Evolutionary conservation across 2,329 filamentous ascomycete species (phyloP), one percentile per base, ranked within the genome.

Genomic region (Botrytis deweyae): DNA sequence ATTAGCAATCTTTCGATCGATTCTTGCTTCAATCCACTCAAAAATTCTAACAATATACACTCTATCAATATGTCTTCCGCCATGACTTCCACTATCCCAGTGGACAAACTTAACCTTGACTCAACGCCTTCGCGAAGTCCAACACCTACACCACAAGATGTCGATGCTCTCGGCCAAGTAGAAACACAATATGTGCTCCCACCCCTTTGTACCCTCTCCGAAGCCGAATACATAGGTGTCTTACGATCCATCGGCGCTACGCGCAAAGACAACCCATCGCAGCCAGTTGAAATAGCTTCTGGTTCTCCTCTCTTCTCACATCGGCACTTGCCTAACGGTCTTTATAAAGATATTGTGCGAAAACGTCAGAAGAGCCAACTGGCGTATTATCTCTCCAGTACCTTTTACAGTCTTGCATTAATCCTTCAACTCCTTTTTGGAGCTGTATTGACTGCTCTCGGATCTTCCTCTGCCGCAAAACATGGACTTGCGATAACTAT

Each of bases 371-470:
- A 66, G 0, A 71, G 65, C 12, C 74, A 77, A 64, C 72, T 75
- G 22, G 62, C 74, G 44, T 79, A 78, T 69, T 76, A 76, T 58
- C 44, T 77, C 40, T 76, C 70, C 42, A 73, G 75, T 9, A 63
- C 74, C 14, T 52, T 78, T 62, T 78, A 77, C 68, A 78, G 77
- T 44, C 29, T 67, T 4, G 61, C 72, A 22, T 58, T 80, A 10
- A 67, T 80, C 40, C 61, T 77, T 1, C 78, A 79, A 61, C 74
- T 80, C 9, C 20, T 80, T 10, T 74, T 80, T 52, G 78, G 78
- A 8, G 78, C 78, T 2, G 71, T 76, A 4, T 72, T 79, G 12
- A 80, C 78, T 10, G 78, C 76, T 16, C 74, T 80, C 4, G 76
- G 77, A 18, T 74, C 78, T 0, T 72, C 69, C 1, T 63, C 75